phyloP scores from a whole-genome alignment of 208 protist genomes.

The Wallacemonas sp. region DNA sequence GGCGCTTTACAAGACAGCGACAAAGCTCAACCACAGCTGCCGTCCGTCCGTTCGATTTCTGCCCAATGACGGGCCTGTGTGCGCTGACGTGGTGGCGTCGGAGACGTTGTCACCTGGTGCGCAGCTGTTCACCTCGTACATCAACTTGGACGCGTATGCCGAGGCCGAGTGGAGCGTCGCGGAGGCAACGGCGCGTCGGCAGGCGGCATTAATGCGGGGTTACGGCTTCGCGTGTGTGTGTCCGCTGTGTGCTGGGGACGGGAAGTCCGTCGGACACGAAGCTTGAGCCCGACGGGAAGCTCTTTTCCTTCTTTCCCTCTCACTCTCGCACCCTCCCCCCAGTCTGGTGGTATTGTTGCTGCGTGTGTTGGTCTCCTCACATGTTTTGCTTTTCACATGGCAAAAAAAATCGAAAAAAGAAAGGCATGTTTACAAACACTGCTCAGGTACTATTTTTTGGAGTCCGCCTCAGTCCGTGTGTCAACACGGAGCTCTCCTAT shows the following conservation, averaged over 20 bases:
- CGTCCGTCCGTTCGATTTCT: slow-evolving; percentile 48
- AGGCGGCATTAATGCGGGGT: slow-evolving; percentile 28
- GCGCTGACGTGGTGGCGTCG: slow-evolving; percentile 41
- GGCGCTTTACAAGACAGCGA: slow-evolving; percentile 44
- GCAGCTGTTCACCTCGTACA: slow-evolving; percentile 54
- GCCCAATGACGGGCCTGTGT: slow-evolving; percentile 31
- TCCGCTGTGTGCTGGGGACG: slow-evolving; percentile 35
- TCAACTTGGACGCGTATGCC: slow-evolving; percentile 30
- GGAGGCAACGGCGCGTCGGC: slow-evolving; percentile 13
- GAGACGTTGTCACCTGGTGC: slow-evolving; percentile 30
- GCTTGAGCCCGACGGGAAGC: no score
- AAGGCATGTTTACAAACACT: no score
- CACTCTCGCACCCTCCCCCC: not conserved
- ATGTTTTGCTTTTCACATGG: no score
- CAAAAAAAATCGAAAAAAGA: not conserved
- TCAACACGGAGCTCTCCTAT: no score
- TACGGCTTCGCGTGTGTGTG: slow-evolving; percentile 59
- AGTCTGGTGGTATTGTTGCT: not conserved
- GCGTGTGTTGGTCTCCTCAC: no score
- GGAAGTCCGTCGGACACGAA: no score
- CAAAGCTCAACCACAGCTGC: slow-evolving; percentile 69
- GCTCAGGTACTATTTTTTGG: no score
- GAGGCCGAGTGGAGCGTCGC: not conserved
- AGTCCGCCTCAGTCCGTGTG: no score
- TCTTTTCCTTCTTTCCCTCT: slow-evolving; percentile 7